These are phyloP conservation scores for Kwoniella bestiolae DNA, from an alignment of 768 basidiomycete genomes.

Conservation along the genomic window DNA sequence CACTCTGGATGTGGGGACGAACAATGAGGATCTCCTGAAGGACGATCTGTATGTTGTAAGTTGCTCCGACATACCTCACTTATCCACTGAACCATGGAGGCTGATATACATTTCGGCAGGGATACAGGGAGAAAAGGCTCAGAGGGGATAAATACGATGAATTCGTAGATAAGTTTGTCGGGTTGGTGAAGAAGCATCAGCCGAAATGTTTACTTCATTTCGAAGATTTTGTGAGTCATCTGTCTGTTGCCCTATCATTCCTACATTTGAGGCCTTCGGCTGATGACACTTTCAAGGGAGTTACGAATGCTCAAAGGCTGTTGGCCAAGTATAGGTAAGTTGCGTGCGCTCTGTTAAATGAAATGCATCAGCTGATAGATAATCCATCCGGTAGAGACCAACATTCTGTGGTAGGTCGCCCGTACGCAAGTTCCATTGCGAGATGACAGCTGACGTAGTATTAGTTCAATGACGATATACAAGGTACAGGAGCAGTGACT, in stretches of 20 bases:
- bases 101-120: too few relatives aligned
- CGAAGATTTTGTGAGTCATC: slow-evolving; percentile 70
- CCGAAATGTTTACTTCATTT: slow-evolving; percentile 73
- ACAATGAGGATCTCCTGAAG: slow-evolving; percentile 52
- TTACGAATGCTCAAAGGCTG: slow-evolving; percentile 72
- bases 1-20: slow-evolving; percentile 58
- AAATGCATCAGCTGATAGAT: slow-evolving; percentile 1
- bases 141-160: slow-evolving; percentile 74
- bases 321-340: slow-evolving; percentile 60
- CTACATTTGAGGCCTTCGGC: neutral
- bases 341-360: neutral
- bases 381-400: slow-evolving; percentile 21
- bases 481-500: slow-evolving; percentile 58
- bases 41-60: slow-evolving; percentile 45
- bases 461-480: slow-evolving; percentile 77
- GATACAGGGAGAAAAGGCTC: slow-evolving; percentile 72
- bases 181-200: slow-evolving; percentile 73
- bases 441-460: neutral
- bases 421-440: neutral
- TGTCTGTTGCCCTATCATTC: neutral
- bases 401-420: slow-evolving; percentile 29
- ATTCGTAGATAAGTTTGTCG: slow-evolving; percentile 81
- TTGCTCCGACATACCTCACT: too few relatives aligned
- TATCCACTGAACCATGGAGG: too few relatives aligned
- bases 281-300: slow-evolving; percentile 56